Evolutionary conservation across 2,329 filamentous ascomycete species (phyloP).

Genomic region (Alternaria infectoria): DNA sequence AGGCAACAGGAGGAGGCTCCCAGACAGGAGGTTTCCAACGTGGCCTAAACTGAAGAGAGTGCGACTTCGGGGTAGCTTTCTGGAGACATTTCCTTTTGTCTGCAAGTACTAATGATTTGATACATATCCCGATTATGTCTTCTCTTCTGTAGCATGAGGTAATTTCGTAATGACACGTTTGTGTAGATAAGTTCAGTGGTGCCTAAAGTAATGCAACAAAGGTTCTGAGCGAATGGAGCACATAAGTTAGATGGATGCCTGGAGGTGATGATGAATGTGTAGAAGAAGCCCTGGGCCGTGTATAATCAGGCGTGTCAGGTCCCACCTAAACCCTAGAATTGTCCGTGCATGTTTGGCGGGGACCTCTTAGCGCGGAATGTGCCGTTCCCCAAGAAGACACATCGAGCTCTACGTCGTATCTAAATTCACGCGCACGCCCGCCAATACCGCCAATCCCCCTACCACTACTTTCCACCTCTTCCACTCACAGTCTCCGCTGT

Average conservation of each 20-base stretch:
- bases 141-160: background rate
- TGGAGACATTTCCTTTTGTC: slow-evolving; percentile 9
- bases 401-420: slow-evolving; percentile 37
- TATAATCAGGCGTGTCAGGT: too few relatives aligned
- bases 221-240: background rate
- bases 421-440: slow-evolving; percentile 30
- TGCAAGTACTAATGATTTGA: slow-evolving; percentile 26
- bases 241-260: slow-evolving; percentile 18
- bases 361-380: slow-evolving; percentile 37
- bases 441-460: slow-evolving; percentile 16
- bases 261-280: background rate
- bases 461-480: slow-evolving; percentile 13
- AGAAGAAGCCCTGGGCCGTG: background rate
- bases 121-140: slow-evolving; percentile 3
- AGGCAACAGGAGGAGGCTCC: slow-evolving; percentile 13
- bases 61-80: background rate
- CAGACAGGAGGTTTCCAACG: slow-evolving; percentile 11
- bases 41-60: slow-evolving; percentile 2
- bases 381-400: slow-evolving; percentile 45
- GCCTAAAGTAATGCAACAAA: background rate
- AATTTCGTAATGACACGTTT: background rate
- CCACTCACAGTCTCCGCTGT: slow-evolving; percentile 16
- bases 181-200: background rate
- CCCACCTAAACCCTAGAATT: slow-evolving; percentile 8
- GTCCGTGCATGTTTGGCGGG: slow-evolving; percentile 31